phyloP scores from a whole-genome alignment of 306 rosid species.

The Cicer pinnatifidum region DNA sequence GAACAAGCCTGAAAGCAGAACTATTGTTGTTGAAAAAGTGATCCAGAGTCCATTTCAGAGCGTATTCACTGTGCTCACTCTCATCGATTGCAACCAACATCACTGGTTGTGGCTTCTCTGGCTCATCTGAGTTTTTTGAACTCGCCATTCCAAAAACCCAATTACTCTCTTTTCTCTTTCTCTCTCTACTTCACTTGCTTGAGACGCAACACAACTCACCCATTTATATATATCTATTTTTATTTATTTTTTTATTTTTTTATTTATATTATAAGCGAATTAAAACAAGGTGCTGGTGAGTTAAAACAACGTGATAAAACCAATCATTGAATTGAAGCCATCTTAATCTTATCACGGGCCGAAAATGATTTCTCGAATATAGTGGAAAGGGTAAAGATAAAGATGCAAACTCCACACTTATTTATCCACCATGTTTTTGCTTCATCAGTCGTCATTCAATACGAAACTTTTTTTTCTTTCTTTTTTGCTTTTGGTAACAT shows the following conservation, averaged over 20 bases:
- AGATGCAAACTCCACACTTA: neutral
- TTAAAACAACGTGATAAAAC: neutral
- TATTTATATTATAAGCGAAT: neutral
- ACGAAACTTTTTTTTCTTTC: neutral
- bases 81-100: slow-evolving; percentile 80
- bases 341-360: neutral
- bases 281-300: slow-evolving; percentile 2
- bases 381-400: neutral
- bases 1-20: slow-evolving; percentile 62
- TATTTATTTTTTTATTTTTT: neutral
- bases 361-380: neutral
- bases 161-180: neutral
- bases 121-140: slow-evolving; percentile 4
- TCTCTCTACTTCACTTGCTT: neutral
- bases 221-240: neutral
- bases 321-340: neutral
- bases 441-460: neutral
- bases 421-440: too few relatives aligned
- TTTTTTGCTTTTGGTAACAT: too few relatives aligned
- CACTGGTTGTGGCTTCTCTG: slow-evolving; percentile 64
- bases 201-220: neutral
- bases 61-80: slow-evolving; percentile 65
- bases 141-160: slow-evolving; percentile 39
- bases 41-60: slow-evolving; percentile 65
- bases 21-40: slow-evolving; percentile 50